Evolutionary conservation across 108 stramenopile genomes (phyloP).

Genomic region (Seminavis robusta): DNA sequence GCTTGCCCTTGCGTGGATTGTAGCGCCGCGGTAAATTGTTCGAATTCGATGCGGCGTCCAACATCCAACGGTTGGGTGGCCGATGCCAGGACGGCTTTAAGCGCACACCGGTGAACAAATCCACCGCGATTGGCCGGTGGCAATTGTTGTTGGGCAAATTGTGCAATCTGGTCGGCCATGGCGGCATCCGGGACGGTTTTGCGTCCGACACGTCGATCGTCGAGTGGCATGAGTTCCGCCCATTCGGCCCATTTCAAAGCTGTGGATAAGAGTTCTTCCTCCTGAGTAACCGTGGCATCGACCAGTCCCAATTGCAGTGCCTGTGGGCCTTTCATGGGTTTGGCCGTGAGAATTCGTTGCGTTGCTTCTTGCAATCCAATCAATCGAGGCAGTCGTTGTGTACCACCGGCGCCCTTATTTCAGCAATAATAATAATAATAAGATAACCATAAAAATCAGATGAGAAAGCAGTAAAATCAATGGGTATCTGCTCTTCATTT

Average conservation of each 20-base stretch:
- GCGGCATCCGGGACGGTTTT: slow-evolving; percentile 41
- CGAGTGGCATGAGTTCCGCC: slow-evolving; percentile 44
- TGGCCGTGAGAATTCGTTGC: slow-evolving; percentile 84
- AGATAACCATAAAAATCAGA: not conserved
- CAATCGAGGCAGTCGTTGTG: slow-evolving; percentile 93
- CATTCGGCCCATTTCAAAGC: slow-evolving; percentile 62
- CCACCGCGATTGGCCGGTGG: slow-evolving; percentile 69
- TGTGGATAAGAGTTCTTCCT: slow-evolving; percentile 31
- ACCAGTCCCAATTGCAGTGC: slow-evolving; percentile 58
- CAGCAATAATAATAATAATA: no score
- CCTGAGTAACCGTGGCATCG: not conserved
- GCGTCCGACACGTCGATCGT: slow-evolving; percentile 46
- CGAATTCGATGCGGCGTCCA: slow-evolving; percentile 65
- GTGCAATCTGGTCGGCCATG: slow-evolving; percentile 44
- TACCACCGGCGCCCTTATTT: slow-evolving; percentile 97
- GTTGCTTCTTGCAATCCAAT: slow-evolving; percentile 71
- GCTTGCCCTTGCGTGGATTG: slow-evolving; percentile 72
- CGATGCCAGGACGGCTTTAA: slow-evolving; percentile 81
- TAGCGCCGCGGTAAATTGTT: slow-evolving; percentile 63
- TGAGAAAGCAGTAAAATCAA: not conserved
- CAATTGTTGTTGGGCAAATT: slow-evolving; percentile 52
- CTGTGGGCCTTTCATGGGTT: slow-evolving; percentile 44
- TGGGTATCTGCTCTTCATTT: not conserved
- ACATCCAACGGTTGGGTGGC: slow-evolving; percentile 43
- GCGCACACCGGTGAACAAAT: slow-evolving; percentile 58